A percentile compares a stretch with the other conserved stretches of the same genome.
Conservation (phyloP, 805 yeast species). For the Isabelozyma pseudorhagii region DNA sequence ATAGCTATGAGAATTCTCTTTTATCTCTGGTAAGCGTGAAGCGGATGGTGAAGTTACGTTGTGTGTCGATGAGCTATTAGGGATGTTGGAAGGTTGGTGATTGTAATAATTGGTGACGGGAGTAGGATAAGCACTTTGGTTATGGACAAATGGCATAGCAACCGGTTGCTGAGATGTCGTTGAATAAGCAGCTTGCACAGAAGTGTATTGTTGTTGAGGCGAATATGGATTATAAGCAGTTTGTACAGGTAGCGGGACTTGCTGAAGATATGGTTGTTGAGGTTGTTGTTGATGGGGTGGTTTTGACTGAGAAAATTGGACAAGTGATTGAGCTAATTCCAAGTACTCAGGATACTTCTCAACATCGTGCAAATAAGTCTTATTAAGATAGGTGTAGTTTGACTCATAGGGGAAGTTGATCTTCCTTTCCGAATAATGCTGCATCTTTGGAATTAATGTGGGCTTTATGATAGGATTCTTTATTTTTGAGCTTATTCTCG, state of each 20-base stretch:
- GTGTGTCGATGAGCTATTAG: background rate
- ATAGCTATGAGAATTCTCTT: background rate
- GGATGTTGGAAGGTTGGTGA: background rate
- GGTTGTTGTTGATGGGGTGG: background rate
- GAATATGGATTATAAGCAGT: slow-evolving; percentile 1
- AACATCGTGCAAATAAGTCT: slow-evolving; percentile 48
- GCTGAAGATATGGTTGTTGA: slow-evolving; percentile 3
- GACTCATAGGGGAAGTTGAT: slow-evolving; percentile 53
- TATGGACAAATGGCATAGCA: background rate
- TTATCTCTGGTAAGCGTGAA: background rate
- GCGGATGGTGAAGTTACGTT: background rate
- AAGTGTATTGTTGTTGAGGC: slow-evolving; percentile 2
- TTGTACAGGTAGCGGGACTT: background rate
- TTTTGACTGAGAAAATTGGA: slow-evolving; percentile 25
- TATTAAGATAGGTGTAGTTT: slow-evolving; percentile 47
- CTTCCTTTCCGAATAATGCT: slow-evolving; percentile 25
- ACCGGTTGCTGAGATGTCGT: slow-evolving; percentile 6
- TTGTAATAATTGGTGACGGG: background rate
- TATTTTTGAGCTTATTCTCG: slow-evolving; percentile 30
- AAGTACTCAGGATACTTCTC: slow-evolving; percentile 47
- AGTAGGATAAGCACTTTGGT: background rate
- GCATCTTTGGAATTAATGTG: slow-evolving; percentile 14
- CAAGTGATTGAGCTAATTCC: slow-evolving; percentile 43
- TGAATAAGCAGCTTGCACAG: background rate
- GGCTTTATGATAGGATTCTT: slow-evolving; percentile 9